Evolutionary conservation across 2,329 filamentous ascomycete species (phyloP).

Genomic region (Domatiomyces globalis): DNA sequence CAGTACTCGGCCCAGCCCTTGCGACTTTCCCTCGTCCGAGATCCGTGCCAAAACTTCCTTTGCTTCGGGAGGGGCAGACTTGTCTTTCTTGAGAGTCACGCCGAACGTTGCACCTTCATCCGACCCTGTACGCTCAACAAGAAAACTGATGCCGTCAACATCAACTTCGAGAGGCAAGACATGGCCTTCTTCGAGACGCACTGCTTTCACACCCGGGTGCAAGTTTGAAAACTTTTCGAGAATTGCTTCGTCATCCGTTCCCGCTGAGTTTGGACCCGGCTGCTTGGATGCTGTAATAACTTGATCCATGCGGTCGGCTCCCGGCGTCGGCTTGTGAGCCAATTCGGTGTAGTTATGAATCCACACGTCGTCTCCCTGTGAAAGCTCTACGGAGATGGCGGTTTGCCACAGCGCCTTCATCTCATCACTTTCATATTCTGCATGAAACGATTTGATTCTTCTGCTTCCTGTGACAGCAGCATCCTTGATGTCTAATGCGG

Average conservation of each 20-base stretch:
- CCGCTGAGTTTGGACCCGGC: background rate
- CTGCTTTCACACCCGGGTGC: conserved; percentile 9
- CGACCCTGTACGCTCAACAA: conserved; percentile 17
- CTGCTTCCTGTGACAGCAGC: conserved; percentile 24
- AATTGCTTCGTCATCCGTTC: conserved; percentile 1
- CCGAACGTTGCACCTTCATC: conserved; percentile 21
- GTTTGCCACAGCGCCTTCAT: conserved; percentile 27
- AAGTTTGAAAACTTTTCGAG: conserved; percentile 8
- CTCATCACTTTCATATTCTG: conserved; percentile 28
- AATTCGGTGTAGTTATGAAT: conserved; percentile 27
- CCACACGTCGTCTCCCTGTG: conserved; percentile 29
- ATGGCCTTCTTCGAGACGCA: conserved; percentile 4
- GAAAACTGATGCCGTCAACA: conserved; percentile 23
- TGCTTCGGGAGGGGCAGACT: background rate
- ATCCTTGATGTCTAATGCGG: conserved; percentile 25
- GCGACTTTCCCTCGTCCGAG: background rate
- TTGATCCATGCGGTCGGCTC: background rate
- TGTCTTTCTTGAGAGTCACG: conserved; percentile 20
- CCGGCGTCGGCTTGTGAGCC: conserved; percentile 21
- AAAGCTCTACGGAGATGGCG: conserved; percentile 23
- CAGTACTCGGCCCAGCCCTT: background rate
- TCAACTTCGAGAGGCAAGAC: conserved; percentile 9
- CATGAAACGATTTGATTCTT: conserved; percentile 27
- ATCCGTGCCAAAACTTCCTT: background rate
- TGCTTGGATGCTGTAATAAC: background rate